Evolutionary conservation across 306 rosid species (phyloP).

Genomic region (Cucurbita moschata): DNA sequence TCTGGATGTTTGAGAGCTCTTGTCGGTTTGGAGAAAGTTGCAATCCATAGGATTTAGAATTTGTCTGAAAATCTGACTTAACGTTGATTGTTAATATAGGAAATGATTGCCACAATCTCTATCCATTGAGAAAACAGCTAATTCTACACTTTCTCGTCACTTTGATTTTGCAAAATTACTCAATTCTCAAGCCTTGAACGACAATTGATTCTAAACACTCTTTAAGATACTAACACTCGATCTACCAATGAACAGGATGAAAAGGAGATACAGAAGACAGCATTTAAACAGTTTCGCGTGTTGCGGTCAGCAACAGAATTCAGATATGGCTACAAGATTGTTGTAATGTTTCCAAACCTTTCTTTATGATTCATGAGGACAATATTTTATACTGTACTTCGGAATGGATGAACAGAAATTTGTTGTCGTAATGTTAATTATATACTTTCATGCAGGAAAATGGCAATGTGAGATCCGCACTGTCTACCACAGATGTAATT

Average conservation of each 20-base stretch:
- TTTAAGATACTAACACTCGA: conserved; percentile 7
- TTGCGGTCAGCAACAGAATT: conserved; percentile 63
- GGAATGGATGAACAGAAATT: background rate
- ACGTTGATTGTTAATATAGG: background rate
- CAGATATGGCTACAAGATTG: conserved; percentile 95
- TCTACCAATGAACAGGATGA: conserved; percentile 52
- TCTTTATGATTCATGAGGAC: background rate
- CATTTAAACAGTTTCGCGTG: conserved; percentile 57
- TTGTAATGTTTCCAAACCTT: conserved; percentile 39
- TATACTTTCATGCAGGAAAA: conserved; percentile 43
- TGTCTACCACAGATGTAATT: conserved; percentile 59
- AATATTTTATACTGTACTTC: background rate
- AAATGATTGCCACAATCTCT: background rate
- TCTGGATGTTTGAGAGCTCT: background rate
- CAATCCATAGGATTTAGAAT: background rate
- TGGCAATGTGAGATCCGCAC: conserved; percentile 61
- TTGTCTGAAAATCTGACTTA: background rate
- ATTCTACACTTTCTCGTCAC: background rate
- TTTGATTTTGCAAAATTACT: background rate
- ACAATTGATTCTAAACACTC: background rate
- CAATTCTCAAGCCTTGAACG: background rate
- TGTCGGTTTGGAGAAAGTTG: background rate
- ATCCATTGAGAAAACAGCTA: background rate
- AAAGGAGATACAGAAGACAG: conserved; percentile 83
- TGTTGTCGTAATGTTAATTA: background rate